Percentiles rank a stretch among this genome's conserved stretches.
Conservation (phyloP, 2,329 filamentous ascomycete genomes). For the Trichoderma koningiopsis region DNA sequence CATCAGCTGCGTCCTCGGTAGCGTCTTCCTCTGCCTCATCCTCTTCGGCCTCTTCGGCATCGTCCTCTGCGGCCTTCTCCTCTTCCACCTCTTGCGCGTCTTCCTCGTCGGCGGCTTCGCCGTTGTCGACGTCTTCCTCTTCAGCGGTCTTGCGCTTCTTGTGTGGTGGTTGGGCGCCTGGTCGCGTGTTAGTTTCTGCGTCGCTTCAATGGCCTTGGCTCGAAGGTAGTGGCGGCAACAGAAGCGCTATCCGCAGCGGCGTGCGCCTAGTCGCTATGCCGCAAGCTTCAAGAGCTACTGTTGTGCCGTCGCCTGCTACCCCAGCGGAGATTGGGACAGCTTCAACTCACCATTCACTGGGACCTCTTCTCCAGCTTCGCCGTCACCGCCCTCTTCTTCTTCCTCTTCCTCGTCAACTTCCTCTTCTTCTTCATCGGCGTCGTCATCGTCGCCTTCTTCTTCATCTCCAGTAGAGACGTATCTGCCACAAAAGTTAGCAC, state of each 20-base stretch:
- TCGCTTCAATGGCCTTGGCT: neutral
- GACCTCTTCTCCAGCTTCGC: slow-evolving; percentile 31
- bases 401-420: slow-evolving; percentile 43
- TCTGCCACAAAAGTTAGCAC: slow-evolving; percentile 30
- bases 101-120: slow-evolving; percentile 39
- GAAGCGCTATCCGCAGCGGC: neutral
- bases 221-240: neutral
- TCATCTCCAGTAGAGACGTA: slow-evolving; percentile 45
- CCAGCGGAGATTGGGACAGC: neutral
- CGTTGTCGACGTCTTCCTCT: slow-evolving; percentile 38
- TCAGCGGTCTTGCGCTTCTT: slow-evolving; percentile 55
- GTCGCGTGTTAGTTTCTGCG: neutral
- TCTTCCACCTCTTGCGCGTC: slow-evolving; percentile 36
- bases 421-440: slow-evolving; percentile 44
- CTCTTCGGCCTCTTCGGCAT: slow-evolving; percentile 31
- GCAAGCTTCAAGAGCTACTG: neutral
- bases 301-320: neutral
- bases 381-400: slow-evolving; percentile 30
- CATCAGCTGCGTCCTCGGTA: slow-evolving; percentile 27
- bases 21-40: slow-evolving; percentile 33
- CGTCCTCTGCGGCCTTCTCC: slow-evolving; percentile 31
- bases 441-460: slow-evolving; percentile 44
- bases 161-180: slow-evolving; percentile 47
- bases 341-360: slow-evolving; percentile 41
- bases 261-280: neutral